Base-by-base conservation (phyloP, 2,329 filamentous ascomycete species). In the Epichloe brachyelytri region DNA sequence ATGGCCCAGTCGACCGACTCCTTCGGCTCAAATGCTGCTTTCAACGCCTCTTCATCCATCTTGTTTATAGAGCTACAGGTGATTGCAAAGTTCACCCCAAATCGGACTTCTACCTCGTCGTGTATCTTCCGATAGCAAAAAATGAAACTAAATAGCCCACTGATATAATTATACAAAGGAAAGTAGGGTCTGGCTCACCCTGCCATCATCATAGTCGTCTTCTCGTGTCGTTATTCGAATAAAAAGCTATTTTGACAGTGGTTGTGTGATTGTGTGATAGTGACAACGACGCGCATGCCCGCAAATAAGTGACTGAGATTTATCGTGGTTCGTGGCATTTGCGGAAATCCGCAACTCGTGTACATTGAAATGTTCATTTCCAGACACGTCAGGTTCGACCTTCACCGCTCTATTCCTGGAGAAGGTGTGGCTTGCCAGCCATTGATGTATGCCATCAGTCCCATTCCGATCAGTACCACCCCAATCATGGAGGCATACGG, bases 401-500 rank as follows among this genome's bases (percentile, higher is more conserved):
- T 52, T 63, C 57, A 68, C 60, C 60, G 59, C 52, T 69, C 66
- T 46, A 64, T 48, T 20, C 58, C 59, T 4, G 65, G 57, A 39
- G 67, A 60, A 38, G 67, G 62, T 48, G 66, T 60, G 20, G 61
- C 40, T 59, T 88, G 85, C 86, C 86, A 91, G 48, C 85, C 84
- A 62, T 93, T 93, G 58, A 93, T 75, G 67, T 89, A 90, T 41
- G 85, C 86, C 87, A 93, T 93, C 56, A 93, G 66, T 14, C 87
- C 85, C 71, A 93, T 84, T 34, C 87, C 87, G 54, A 93, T 71
- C 51, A 93, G 67, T 26, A 93, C 86, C 34, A 93, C 87, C 11
- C 87, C 85, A 44, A 93, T 68, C 78, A 91, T 88, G 2, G 85
- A 89, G 40, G 85, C 83, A 62, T 90, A 91, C 15, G 87, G 87